Base-by-base conservation (phyloP, 495 filamentous ascomycete genomes). In the Penicillium paradoxum region DNA sequence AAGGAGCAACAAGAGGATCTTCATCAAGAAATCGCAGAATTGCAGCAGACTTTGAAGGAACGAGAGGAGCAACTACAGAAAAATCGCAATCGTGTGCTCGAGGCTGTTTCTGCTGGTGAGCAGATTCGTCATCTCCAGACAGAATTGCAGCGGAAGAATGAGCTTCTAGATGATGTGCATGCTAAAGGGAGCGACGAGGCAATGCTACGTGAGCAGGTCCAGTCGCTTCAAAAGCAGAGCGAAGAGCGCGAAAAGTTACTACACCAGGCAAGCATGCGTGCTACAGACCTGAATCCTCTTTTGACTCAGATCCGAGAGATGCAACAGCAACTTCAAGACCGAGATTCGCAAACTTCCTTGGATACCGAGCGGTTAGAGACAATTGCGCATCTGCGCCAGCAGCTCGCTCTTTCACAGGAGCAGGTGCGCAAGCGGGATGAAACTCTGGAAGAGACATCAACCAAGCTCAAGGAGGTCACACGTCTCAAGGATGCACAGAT, bases 71-170 rank as follows among this genome's bases (percentile, higher is more conserved):
- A 74, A 46, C 45, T 75, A 7, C 62, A 65, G 24, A 65, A 56
- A n/a, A 68, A 67, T 37, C 69, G 55, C 29, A 56, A 53, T 21
- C 64, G 67, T 14, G 56, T 73, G 13, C 50, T 72, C 14, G 71
- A 75, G 50, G 68, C 71, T 1, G 66, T 65, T 11, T 72, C 74
- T 9, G 69, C 68, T 13, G 61, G 52, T 6, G 71, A 74, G 27
- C 70, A 74, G 55, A 71, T 73, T 43, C 65, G 62, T 13, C 67
- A 74, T 19, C 60, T 77, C 0, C 68, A 72, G 39, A 51, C 52
- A 7, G 74, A 77, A 43, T 45, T 77, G 13, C 63, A 73, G 49
- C 60, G 49, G 7, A 77, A 69, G 43, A 58, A 65, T 14, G 51
- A 56, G 8, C 45, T 67, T 2, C 43, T 77, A 3, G 62, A 71